phyloP scores from a whole-genome alignment of 2,329 filamentous ascomycete genomes.

The Aspergillus uvarum region DNA sequence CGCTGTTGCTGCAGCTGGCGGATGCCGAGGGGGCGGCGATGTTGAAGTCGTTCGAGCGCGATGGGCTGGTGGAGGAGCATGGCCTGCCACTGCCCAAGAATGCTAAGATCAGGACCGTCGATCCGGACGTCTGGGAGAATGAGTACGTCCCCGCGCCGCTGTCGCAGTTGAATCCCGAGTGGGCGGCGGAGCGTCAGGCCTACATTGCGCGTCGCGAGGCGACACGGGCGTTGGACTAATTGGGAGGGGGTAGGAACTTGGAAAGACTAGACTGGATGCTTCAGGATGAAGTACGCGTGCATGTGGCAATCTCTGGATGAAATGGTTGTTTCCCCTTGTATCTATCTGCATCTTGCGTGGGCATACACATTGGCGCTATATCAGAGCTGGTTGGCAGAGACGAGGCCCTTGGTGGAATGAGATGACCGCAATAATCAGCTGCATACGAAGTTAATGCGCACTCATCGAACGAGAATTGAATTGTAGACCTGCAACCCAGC shows the following conservation, averaged over 20 bases:
- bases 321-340: neutral
- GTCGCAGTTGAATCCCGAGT: conserved; percentile 2
- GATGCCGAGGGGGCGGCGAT: conserved; percentile 10
- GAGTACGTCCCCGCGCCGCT: neutral
- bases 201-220: conserved; percentile 2
- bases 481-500: too few relatives aligned
- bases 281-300: neutral
- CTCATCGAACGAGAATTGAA: too few relatives aligned
- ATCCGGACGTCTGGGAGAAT: neutral
- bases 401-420: too few relatives aligned
- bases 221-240: neutral
- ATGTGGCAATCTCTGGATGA: neutral
- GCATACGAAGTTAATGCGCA: too few relatives aligned
- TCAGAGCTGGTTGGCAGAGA: too few relatives aligned
- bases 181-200: conserved; percentile 1
- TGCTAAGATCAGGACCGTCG: conserved; percentile 2
- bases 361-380: too few relatives aligned
- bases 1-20: conserved; percentile 26
- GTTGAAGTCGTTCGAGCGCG: neutral
- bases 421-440: too few relatives aligned
- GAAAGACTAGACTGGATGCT: neutral
- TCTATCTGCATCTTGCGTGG: neutral
- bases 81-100: conserved; percentile 1
- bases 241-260: neutral
- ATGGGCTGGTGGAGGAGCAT: neutral